Conservation (phyloP, 2,329 filamentous ascomycete species). For the Aspergillaceae sp. region DNA sequence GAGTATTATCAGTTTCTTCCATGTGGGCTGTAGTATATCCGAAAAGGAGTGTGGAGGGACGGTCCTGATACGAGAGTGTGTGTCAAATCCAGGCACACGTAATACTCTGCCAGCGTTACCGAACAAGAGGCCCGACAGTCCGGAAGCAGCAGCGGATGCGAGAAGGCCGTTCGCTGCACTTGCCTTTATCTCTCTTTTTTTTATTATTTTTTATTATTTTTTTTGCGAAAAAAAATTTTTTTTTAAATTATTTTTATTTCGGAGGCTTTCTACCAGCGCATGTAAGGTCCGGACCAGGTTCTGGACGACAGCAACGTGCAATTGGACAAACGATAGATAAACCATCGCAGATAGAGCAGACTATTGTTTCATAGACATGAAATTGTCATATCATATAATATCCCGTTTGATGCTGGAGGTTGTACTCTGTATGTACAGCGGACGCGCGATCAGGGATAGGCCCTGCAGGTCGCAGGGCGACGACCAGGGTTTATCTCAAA, state of each 20-base stretch:
- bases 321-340: neutral
- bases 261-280: neutral
- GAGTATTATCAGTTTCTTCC: too few species aligned
- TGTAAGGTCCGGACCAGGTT: neutral
- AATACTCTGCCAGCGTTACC: too few species aligned
- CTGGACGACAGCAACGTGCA: neutral
- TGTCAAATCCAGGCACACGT: too few species aligned
- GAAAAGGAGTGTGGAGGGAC: too few species aligned
- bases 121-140: constrained; percentile 22
- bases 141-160: constrained; percentile 28
- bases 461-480: constrained; percentile 9
- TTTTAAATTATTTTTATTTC: neutral
- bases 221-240: constrained; percentile 10
- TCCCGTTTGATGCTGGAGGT: too few species aligned
- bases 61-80: too few species aligned
- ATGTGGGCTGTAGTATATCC: too few species aligned
- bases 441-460: constrained; percentile 18
- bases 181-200: neutral
- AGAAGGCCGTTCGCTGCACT: constrained; percentile 28
- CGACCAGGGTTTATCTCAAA: constrained; percentile 29
- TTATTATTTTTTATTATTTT: constrained; percentile 7
- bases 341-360: neutral
- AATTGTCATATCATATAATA: neutral
- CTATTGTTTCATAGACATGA: too few species aligned
- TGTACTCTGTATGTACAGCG: constrained; percentile 3